Evolutionary conservation across 1,284 basidiomycete genomes (phyloP), one percentile per base, ranked within the genome.

Genomic region (Ustilago tritici): DNA sequence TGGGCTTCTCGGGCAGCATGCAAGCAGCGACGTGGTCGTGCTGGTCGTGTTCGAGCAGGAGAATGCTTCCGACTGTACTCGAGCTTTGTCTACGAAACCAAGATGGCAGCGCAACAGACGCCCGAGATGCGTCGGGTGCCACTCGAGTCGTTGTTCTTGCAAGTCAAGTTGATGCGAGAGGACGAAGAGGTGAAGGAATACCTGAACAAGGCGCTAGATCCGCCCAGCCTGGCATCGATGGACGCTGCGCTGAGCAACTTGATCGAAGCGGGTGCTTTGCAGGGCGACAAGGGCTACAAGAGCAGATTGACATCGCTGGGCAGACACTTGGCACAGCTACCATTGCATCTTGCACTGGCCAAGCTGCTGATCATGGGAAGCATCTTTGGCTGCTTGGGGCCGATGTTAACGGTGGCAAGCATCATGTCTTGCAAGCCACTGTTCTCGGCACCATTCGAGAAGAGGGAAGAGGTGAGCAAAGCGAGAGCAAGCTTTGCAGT

Each of bases 111-210:
- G 12, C 94, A 93, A 86, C 91, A 80, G 60, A 75, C 81, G 1
- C 95, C 95, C 2, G 95, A 98, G 87, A 97, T 98, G 66, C 89
- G 92, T 59, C 90, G 95, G n/a, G 92, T 93, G 17, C 94, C 95
- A 3, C 87, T 98, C 38, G 95, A 97, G 84, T 92, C 90, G 50
- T 89, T 97, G 23, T 91, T 92, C 23, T 87, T 98, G 61, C 91
- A 92, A 17, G 92, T 95, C 53, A 97, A 95, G 86, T 91, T 91
- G 6, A 92, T 92, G 87, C 89, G 92, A 65, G 91, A 93, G 81
- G 88, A 92, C 15, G 91, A 92, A 72, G 92, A 96, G 84, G 92
- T 95, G 41, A 92, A 92, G 87, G 81, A 83, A 38, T 92, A 92
- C 84, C 86, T 94, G 56, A 88, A 89, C 50, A 90, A 91, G 79